Conservation (phyloP, 805 yeast genomes). For the Barnettozyma sucrosica region DNA sequence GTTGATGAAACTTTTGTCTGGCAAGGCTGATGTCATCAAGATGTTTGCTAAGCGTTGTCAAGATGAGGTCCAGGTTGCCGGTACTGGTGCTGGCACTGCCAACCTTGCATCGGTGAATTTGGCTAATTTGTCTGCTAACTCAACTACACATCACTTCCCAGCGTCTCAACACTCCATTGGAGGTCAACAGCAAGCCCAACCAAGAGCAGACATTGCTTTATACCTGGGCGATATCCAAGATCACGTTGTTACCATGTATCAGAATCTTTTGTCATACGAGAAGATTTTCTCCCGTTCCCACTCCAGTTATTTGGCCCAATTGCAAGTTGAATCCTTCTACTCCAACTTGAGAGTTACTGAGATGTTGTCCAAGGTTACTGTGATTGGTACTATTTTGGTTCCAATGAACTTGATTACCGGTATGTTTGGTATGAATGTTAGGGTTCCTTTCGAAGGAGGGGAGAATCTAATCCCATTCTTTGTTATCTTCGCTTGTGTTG, state of each 20-base stretch:
- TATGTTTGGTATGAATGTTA: constrained; percentile 92
- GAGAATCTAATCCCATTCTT: constrained; percentile 55
- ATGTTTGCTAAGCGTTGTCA: constrained; percentile 95
- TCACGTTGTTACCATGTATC: constrained; percentile 93
- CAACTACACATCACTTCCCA: neutral
- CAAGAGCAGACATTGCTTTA: constrained; percentile 90
- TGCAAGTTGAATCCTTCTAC: constrained; percentile 87
- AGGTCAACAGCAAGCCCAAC: constrained; percentile 38
- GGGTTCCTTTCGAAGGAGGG: constrained; percentile 64
- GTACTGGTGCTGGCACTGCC: constrained; percentile 30
- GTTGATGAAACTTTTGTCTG: constrained; percentile 78
- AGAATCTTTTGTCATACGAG: constrained; percentile 82
- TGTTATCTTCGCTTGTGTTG: constrained; percentile 54
- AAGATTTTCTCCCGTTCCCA: constrained; percentile 91
- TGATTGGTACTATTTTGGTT: constrained; percentile 83
- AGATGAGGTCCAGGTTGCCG: constrained; percentile 49
- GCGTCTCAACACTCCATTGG: neutral
- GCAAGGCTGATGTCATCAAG: constrained; percentile 93
- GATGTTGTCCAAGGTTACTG: constrained; percentile 82
- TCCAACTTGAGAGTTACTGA: constrained; percentile 81
- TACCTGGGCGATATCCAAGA: constrained; percentile 97
- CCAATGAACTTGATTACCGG: constrained; percentile 91
- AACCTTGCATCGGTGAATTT: constrained; percentile 31
- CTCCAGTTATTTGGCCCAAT: constrained; percentile 85
- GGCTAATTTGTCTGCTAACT: constrained; percentile 12